phyloP scores from a whole-genome alignment of 1,284 basidiomycete genomes.

The Naganishia sp. region DNA sequence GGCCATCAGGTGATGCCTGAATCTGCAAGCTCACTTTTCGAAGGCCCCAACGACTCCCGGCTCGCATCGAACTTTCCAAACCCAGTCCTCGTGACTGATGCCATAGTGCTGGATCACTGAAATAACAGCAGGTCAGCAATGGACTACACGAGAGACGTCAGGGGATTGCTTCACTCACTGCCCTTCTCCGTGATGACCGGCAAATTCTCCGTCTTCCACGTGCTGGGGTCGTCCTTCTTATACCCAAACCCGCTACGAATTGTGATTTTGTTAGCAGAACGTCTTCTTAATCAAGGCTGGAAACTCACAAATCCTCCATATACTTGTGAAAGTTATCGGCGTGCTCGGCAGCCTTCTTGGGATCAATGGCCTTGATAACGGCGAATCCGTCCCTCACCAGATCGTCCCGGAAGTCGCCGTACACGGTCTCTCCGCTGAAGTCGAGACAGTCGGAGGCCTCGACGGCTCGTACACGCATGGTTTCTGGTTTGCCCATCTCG shows the following conservation, averaged over 20 bases:
- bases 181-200: conserved; percentile 44
- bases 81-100: conserved; percentile 50
- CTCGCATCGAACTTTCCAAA: conserved; percentile 52
- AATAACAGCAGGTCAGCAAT: too few relatives aligned
- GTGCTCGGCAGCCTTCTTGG: conserved; percentile 40
- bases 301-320: conserved; percentile 44
- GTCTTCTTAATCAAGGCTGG: neutral
- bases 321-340: conserved; percentile 50
- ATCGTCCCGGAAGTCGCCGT: conserved; percentile 19
- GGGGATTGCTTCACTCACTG: neutral
- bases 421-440: conserved; percentile 11
- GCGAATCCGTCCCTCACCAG: conserved; percentile 41
- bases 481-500: conserved; percentile 18
- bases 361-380: conserved; percentile 48
- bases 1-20: too few relatives aligned
- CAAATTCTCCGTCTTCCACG: conserved; percentile 48
- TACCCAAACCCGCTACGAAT: conserved; percentile 44
- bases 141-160: too few relatives aligned
- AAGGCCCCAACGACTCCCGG: conserved; percentile 47
- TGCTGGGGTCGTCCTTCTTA: conserved; percentile 48
- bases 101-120: conserved; percentile 39
- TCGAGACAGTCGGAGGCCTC: conserved; percentile 20
- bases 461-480: conserved; percentile 23
- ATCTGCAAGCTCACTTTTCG: conserved; percentile 33
- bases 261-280: neutral